phyloP scores from a whole-genome alignment of 352 stramenopile genomes.

The Globisporangium spinosum region DNA sequence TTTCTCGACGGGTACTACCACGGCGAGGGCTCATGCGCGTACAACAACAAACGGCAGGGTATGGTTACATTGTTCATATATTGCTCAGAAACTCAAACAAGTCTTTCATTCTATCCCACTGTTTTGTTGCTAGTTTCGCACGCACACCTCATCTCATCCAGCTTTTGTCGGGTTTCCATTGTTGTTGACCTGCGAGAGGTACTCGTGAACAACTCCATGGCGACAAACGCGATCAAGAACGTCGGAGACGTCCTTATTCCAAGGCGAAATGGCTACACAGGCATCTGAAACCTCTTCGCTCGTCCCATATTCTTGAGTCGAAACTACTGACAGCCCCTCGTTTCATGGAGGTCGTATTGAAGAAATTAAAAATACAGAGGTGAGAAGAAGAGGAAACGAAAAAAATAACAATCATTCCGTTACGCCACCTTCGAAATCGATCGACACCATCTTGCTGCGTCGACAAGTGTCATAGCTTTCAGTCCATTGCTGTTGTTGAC shows the following conservation, averaged over 20 bases:
- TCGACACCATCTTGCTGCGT: background rate
- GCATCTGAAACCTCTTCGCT: too few relatives aligned
- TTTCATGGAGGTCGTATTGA: background rate
- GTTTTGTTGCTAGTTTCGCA: too few relatives aligned
- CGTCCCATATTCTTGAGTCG: too few relatives aligned
- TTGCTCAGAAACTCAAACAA: too few relatives aligned
- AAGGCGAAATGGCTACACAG: too few relatives aligned
- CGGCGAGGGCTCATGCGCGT: constrained; percentile 52
- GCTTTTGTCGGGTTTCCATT: constrained; percentile 1
- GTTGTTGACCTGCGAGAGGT: constrained; percentile 2
- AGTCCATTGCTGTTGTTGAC: background rate
- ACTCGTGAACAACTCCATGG: constrained; percentile 8
- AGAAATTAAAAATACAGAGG: background rate
- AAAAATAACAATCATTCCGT: constrained; percentile 1
- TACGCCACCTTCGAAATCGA: background rate
- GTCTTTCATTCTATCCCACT: too few relatives aligned
- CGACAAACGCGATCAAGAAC: constrained; percentile 2
- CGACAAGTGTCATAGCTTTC: background rate
- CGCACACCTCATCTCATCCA: too few relatives aligned
- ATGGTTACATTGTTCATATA: too few relatives aligned
- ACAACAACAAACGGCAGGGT: constrained; percentile 11
- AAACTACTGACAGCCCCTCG: too few relatives aligned
- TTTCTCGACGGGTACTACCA: constrained; percentile 51
- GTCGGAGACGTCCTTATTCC: background rate
- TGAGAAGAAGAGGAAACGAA: background rate